phyloP scores from a whole-genome alignment of 2,329 filamentous ascomycete species.

The Scleromitrula shiraiana region DNA sequence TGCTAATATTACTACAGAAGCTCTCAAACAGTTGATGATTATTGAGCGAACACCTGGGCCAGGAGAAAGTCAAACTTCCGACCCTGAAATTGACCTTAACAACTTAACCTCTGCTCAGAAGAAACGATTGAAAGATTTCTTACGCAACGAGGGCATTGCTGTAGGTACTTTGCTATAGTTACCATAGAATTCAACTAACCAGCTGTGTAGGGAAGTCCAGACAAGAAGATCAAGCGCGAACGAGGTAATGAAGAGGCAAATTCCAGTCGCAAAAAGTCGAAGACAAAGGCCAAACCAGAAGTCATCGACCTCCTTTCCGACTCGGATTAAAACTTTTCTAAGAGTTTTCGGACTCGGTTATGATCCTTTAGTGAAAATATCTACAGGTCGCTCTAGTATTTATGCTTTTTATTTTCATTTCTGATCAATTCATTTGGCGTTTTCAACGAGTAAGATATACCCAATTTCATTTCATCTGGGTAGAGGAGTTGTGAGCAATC shows the following conservation, averaged over 20 bases:
- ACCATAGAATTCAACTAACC: neutral
- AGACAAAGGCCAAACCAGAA: neutral
- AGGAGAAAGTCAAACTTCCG: neutral
- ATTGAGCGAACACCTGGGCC: constrained; percentile 5
- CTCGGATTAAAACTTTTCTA: too few species aligned
- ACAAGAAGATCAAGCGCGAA: constrained; percentile 4
- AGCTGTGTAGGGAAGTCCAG: neutral
- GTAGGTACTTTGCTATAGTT: neutral
- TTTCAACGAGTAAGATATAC: too few species aligned
- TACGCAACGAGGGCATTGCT: neutral
- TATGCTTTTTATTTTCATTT: too few species aligned
- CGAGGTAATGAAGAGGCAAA: neutral
- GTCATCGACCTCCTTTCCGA: constrained; percentile 1
- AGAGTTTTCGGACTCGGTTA: too few species aligned
- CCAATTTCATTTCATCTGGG: too few species aligned
- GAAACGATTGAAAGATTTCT: neutral
- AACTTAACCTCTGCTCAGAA: neutral
- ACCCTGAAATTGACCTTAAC: neutral
- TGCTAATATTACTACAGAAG: neutral
- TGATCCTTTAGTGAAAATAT: too few species aligned
- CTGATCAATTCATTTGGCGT: too few species aligned
- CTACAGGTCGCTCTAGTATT: too few species aligned
- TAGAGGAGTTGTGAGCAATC: too few species aligned
- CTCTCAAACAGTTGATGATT: constrained; percentile 3
- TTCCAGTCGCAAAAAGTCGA: neutral